Percentiles rank a stretch among this genome's conserved stretches.
phyloP scores from a whole-genome alignment of 345 rosid species.

The Tarenaya hassleriana region DNA sequence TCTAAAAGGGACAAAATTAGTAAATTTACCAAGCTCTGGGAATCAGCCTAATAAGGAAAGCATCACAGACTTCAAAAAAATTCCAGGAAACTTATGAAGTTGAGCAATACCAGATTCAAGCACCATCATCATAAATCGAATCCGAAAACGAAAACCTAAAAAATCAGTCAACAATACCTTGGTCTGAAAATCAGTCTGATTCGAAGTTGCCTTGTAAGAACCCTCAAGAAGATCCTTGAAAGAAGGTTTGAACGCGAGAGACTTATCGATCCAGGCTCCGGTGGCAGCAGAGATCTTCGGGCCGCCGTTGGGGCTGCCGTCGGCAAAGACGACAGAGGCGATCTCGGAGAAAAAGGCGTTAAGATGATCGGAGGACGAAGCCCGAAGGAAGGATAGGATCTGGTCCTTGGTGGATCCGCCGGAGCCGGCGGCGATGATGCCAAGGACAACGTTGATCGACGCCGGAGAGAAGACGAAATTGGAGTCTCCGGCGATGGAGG shows the following conservation, averaged over 20 bases:
- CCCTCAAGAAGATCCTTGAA: slow-evolving; percentile 48
- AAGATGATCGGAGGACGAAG: slow-evolving; percentile 50
- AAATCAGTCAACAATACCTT: slow-evolving; percentile 38
- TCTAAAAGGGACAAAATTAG: too few species aligned
- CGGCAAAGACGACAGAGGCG: slow-evolving; percentile 53
- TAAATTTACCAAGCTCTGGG: too few species aligned
- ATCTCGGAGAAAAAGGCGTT: slow-evolving; percentile 51
- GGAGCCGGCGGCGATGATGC: slow-evolving; percentile 68
- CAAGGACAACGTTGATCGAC: slow-evolving; percentile 61
- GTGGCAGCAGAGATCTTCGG: slow-evolving; percentile 55
- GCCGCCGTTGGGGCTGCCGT: slow-evolving; percentile 61
- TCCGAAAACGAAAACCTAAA: neutral
- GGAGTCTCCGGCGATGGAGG: slow-evolving; percentile 39
- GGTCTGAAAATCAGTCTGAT: slow-evolving; percentile 56
- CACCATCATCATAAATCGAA: too few species aligned
- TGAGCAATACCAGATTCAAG: too few species aligned
- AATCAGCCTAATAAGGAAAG: too few species aligned
- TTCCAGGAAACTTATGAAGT: too few species aligned
- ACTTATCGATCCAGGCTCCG: slow-evolving; percentile 63
- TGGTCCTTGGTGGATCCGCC: slow-evolving; percentile 55
- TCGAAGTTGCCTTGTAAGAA: slow-evolving; percentile 55
- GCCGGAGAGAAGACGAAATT: slow-evolving; percentile 75
- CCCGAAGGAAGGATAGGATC: slow-evolving; percentile 67
- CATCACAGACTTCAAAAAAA: too few species aligned
- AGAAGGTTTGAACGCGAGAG: slow-evolving; percentile 51